These are phyloP conservation scores for Saprolegnia diclina DNA, from an alignment of 352 stramenopile genomes.

Conservation along the genomic window DNA sequence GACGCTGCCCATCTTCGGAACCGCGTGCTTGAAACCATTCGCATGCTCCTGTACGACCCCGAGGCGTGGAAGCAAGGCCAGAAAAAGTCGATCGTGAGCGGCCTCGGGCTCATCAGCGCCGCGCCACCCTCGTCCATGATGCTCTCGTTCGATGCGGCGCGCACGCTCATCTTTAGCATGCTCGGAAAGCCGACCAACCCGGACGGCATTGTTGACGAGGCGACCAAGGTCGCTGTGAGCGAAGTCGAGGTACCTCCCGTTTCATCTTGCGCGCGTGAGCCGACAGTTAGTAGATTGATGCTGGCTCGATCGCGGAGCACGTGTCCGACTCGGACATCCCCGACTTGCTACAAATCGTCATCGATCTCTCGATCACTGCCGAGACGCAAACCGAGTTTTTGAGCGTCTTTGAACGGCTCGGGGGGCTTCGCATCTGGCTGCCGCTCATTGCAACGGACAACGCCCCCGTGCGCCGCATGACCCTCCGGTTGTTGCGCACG, in stretches of 20 bases:
- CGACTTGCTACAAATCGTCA: conserved; percentile 67
- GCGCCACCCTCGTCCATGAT: conserved; percentile 1
- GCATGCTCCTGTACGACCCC: conserved; percentile 73
- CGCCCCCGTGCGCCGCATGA: conserved; percentile 74
- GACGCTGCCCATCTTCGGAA: conserved; percentile 48
- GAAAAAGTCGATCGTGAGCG: neutral
- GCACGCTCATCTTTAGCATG: conserved; percentile 81
- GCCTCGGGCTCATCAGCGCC: neutral
- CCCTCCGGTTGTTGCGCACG: conserved; percentile 63
- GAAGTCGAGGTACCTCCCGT: conserved; percentile 25
- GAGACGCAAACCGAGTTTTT: conserved; percentile 63
- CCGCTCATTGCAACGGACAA: conserved; percentile 68
- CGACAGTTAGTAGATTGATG: conserved; percentile 38
- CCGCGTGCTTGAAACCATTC: conserved; percentile 67
- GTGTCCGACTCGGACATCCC: conserved; percentile 65
- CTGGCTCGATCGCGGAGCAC: conserved; percentile 62
- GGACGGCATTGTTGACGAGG: conserved; percentile 17
- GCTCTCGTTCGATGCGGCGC: conserved; percentile 77
- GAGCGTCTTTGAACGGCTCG: conserved; percentile 66
- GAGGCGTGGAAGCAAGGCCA: conserved; percentile 37
- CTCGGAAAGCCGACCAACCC: conserved; percentile 62
- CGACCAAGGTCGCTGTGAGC: conserved; percentile 16
- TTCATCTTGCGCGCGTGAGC: neutral
- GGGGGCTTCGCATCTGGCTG: conserved; percentile 75
- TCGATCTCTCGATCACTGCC: conserved; percentile 67